Percentiles rank a stretch among this genome's conserved stretches.
phyloP scores from a whole-genome alignment of 2,329 filamentous ascomycete species.

The Botrytis elliptica region DNA sequence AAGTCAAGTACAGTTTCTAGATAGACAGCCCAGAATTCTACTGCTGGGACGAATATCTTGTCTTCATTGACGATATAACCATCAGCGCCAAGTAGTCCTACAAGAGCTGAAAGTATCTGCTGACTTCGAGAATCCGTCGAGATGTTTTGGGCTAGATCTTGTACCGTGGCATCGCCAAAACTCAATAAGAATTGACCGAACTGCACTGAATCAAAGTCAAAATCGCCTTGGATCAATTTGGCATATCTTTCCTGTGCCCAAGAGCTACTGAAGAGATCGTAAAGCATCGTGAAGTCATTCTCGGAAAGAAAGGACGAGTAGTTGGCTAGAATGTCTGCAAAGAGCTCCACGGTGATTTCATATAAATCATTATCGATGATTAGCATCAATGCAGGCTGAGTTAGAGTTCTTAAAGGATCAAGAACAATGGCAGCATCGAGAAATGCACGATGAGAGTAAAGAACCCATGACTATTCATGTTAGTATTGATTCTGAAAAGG shows the following conservation, averaged over 20 bases:
- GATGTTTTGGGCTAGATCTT: conserved; percentile 55
- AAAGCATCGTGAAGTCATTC: conserved; percentile 57
- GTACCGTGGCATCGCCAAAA: conserved; percentile 65
- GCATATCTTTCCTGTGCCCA: conserved; percentile 59
- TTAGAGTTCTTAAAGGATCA: conserved; percentile 57
- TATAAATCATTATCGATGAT: conserved; percentile 59
- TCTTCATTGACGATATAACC: conserved; percentile 72
- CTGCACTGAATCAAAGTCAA: conserved; percentile 62
- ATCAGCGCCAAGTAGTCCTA: conserved; percentile 62
- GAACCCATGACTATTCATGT: conserved; percentile 63
- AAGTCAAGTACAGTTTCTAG: conserved; percentile 66
- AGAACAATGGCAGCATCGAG: conserved; percentile 57
- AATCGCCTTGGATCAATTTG: conserved; percentile 57
- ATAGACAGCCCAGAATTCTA: conserved; percentile 81
- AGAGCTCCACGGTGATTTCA: conserved; percentile 59
- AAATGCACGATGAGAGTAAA: conserved; percentile 67
- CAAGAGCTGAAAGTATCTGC: conserved; percentile 57
- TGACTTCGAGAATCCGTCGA: conserved; percentile 49
- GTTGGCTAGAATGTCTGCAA: conserved; percentile 64
- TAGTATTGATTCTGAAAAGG: conserved; percentile 10
- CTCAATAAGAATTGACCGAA: conserved; percentile 67
- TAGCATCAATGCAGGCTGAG: conserved; percentile 59
- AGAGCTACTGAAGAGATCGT: conserved; percentile 57
- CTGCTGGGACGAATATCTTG: conserved; percentile 66
- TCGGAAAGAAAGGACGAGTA: conserved; percentile 62